Percentiles rank a stretch among this genome's conserved stretches.
Evolutionary conservation across 2,329 filamentous ascomycete species (phyloP).

Genomic region (Sporothrix inflata): DNA sequence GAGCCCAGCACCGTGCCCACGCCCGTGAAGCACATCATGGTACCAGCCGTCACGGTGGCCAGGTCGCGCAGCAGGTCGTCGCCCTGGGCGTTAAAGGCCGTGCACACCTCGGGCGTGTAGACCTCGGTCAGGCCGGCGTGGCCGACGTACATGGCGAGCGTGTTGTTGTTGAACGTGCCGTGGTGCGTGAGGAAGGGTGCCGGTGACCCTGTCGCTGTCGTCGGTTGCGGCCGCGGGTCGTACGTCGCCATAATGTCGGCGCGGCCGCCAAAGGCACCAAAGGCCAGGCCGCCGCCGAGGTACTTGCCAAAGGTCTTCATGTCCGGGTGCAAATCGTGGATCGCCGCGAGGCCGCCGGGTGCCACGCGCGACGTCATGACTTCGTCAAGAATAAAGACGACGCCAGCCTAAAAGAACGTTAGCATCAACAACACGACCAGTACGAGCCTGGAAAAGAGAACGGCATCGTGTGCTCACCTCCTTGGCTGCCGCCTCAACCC

Average conservation of each 20-base stretch:
- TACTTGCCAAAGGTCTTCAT: constrained; percentile 61
- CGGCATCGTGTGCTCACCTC: constrained; percentile 46
- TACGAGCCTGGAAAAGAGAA: too few relatives aligned
- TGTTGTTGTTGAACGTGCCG: constrained; percentile 65
- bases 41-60: constrained; percentile 41
- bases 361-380: constrained; percentile 68
- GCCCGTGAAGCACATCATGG: constrained; percentile 45
- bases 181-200: constrained; percentile 53
- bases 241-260: constrained; percentile 72
- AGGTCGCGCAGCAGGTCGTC: constrained; percentile 40
- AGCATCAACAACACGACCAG: not conserved
- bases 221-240: constrained; percentile 56
- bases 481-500: constrained; percentile 52
- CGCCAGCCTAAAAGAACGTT: constrained; percentile 40
- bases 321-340: constrained; percentile 60
- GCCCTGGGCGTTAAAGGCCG: constrained; percentile 41
- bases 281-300: constrained; percentile 60
- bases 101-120: constrained; percentile 43
- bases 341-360: constrained; percentile 57
- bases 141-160: constrained; percentile 63
- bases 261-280: constrained; percentile 62
- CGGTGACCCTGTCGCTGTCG: not conserved
- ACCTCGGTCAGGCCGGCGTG: constrained; percentile 44
- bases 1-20: constrained; percentile 44
- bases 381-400: constrained; percentile 69